phyloP scores from a whole-genome alignment of 2,329 filamentous ascomycete genomes.

The Fusarium guadeloupense region DNA sequence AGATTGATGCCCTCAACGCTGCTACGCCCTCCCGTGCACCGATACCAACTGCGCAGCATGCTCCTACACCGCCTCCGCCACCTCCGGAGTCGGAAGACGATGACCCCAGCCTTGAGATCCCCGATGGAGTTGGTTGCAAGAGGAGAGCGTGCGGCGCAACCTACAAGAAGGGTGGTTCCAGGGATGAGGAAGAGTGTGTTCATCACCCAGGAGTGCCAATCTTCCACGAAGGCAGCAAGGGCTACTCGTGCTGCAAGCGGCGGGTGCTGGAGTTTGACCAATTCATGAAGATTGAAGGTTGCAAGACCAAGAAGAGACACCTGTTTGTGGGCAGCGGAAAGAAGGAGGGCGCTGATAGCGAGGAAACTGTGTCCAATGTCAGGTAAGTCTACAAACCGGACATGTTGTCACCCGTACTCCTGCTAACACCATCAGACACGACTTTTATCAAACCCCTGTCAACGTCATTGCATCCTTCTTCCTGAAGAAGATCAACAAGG shows the following conservation, averaged over 20 bases:
- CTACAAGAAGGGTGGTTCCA: conserved; percentile 68
- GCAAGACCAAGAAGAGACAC: conserved; percentile 82
- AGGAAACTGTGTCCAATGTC: conserved; percentile 82
- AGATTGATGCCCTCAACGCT: conserved; percentile 64
- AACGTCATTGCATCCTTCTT: conserved; percentile 92
- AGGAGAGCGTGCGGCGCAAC: conserved; percentile 75
- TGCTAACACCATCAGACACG: conserved; percentile 60
- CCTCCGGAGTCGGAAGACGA: conserved; percentile 86
- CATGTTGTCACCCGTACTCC: neutral
- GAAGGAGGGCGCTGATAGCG: conserved; percentile 65
- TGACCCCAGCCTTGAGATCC: conserved; percentile 77
- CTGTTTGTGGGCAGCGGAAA: conserved; percentile 83
- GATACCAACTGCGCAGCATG: conserved; percentile 56
- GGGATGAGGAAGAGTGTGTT: conserved; percentile 80
- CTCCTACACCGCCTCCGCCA: conserved; percentile 64
- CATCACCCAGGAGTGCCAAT: conserved; percentile 91
- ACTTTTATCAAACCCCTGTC: conserved; percentile 92
- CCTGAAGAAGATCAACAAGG: conserved; percentile 95
- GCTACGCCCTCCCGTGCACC: conserved; percentile 53
- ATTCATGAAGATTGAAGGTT: conserved; percentile 95
- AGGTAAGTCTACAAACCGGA: conserved; percentile 61
- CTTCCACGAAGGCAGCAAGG: conserved; percentile 98
- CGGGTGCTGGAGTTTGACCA: conserved; percentile 96
- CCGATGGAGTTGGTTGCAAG: conserved; percentile 78
- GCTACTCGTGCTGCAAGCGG: conserved; percentile 96